Conservation (phyloP, 108 stramenopile genomes). For the Cylindrotheca closterium region DNA sequence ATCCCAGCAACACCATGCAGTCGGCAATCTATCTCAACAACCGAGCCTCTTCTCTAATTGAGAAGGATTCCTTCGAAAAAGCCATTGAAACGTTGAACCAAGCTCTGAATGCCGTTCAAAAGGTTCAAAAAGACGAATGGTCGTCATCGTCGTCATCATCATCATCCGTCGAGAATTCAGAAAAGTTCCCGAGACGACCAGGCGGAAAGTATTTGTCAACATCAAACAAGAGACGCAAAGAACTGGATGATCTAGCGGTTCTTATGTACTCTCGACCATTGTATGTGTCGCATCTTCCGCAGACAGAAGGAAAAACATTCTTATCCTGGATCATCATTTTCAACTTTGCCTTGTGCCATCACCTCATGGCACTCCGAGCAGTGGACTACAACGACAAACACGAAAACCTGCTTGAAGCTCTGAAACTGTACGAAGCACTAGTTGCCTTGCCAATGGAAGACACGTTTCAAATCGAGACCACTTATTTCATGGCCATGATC, state of each 20-base stretch:
- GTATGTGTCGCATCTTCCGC: background rate
- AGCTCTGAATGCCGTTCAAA: no score
- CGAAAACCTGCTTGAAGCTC: background rate
- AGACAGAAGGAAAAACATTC: background rate
- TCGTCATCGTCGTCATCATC: no score
- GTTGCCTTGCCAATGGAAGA: slow-evolving; percentile 7
- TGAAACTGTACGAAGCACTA: background rate
- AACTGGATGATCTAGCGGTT: background rate
- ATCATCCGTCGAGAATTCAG: no score
- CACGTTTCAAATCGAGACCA: background rate
- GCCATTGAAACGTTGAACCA: no score
- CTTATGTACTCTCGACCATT: slow-evolving; percentile 2
- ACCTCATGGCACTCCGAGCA: slow-evolving; percentile 6
- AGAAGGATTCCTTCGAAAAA: no score
- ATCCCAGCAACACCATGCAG: no score
- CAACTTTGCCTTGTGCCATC: slow-evolving; percentile 8
- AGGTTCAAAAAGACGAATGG: no score
- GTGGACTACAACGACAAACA: background rate
- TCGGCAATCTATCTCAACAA: no score
- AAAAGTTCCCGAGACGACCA: no score
- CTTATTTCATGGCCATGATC: slow-evolving; percentile 7
- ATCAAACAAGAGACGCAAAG: background rate
- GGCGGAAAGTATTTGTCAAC: no score
- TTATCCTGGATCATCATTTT: slow-evolving; percentile 6
- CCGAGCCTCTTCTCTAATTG: no score